These are phyloP conservation scores for Aspergillus heteromorphus DNA, from an alignment of 495 filamentous ascomycete genomes.

Conservation along the genomic window DNA sequence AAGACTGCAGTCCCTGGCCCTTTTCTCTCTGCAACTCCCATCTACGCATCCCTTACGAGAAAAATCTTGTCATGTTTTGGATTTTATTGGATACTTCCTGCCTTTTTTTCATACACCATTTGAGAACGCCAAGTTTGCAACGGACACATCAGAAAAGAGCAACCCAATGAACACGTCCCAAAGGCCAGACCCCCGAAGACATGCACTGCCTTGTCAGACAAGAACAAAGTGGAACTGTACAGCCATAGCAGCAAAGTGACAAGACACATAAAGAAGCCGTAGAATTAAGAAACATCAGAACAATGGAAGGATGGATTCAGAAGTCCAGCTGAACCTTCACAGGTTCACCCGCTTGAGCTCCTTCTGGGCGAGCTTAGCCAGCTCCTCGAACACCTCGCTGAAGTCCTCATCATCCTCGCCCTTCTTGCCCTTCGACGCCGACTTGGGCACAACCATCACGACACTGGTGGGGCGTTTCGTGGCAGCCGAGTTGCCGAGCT, in stretches of 20 bases:
- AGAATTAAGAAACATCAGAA: conserved; percentile 25
- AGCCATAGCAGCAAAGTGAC: conserved; percentile 34
- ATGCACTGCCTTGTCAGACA: conserved; percentile 39
- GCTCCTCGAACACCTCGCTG: conserved; percentile 63
- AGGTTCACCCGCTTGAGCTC: conserved; percentile 49
- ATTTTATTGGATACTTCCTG: conserved; percentile 30
- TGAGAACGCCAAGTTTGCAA: conserved; percentile 43
- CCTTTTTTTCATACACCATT: conserved; percentile 44
- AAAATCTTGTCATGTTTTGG: conserved; percentile 12
- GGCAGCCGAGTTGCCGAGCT: conserved; percentile 82
- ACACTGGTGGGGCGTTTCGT: conserved; percentile 96
- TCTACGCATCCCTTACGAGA: neutral
- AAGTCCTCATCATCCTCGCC: conserved; percentile 60
- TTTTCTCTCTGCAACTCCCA: neutral
- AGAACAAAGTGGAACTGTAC: conserved; percentile 41
- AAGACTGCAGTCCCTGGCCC: too few species aligned
- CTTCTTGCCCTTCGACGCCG: conserved; percentile 47
- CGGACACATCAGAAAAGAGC: conserved; percentile 34
- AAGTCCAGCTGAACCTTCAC: conserved; percentile 25
- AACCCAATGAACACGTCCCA: conserved; percentile 31
- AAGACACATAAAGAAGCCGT: conserved; percentile 25
- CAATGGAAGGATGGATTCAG: conserved; percentile 11
- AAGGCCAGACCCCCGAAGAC: conserved; percentile 43
- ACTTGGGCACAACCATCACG: conserved; percentile 70
- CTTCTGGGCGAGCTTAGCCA: conserved; percentile 70